Evolutionary conservation across 768 basidiomycete species (phyloP).

Genomic region (Mycena leptocephala): DNA sequence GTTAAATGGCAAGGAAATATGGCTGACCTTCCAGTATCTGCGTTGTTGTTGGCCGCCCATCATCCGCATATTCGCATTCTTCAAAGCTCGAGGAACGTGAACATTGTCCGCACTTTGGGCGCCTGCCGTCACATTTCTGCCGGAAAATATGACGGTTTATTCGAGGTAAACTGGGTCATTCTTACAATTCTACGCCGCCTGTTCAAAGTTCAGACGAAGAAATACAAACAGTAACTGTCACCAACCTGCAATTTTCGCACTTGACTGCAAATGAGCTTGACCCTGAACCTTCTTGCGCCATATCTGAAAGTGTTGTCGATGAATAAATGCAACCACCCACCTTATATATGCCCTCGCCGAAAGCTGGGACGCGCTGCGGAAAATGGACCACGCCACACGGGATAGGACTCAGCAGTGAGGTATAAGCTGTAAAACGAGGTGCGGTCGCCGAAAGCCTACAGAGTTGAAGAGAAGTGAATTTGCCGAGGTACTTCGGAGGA

Average conservation of each 20-base stretch:
- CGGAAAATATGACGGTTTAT: neutral
- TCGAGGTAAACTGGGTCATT: neutral
- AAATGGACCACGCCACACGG: too few species aligned
- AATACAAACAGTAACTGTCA: neutral
- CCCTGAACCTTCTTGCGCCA: neutral
- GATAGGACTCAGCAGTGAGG: too few species aligned
- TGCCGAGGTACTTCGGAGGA: too few species aligned
- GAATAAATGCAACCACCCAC: too few species aligned
- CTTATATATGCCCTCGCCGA: too few species aligned
- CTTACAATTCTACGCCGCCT: conserved; percentile 30
- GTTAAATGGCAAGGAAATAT: neutral
- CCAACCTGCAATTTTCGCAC: conserved; percentile 35
- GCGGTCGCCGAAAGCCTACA: too few species aligned
- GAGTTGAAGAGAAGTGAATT: too few species aligned
- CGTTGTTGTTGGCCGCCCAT: conserved; percentile 26
- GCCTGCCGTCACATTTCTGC: conserved; percentile 38
- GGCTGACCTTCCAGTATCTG: conserved; percentile 27
- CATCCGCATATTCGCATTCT: conserved; percentile 40
- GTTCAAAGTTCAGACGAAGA: neutral
- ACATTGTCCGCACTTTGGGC: conserved; percentile 37
- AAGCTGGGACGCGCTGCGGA: too few species aligned
- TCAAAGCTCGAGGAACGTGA: conserved; percentile 31
- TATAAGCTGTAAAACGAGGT: too few species aligned
- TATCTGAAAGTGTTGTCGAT: too few species aligned
- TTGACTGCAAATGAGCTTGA: neutral